Base-by-base conservation (phyloP, 805 yeast species). In the Scheffersomyces stipitis region DNA sequence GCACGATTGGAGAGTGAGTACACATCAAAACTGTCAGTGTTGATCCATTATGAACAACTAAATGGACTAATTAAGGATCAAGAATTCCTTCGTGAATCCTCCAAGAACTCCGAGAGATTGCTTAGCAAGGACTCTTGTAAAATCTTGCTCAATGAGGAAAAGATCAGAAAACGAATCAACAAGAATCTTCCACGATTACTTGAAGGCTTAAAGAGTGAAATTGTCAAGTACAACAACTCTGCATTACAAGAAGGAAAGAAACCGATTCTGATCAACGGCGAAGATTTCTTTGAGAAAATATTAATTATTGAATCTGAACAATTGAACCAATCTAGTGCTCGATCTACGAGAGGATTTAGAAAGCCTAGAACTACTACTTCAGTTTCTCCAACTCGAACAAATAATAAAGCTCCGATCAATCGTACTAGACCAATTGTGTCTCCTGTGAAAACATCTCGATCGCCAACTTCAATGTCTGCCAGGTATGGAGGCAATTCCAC, bases 111-210 rank as follows among this genome's bases (percentile, higher is more conserved):
- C 0, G 80, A 91, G 0, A 73, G 98, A 43, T 69, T 90, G 29
- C 59, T 84, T 31, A 78, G 83, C 44, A 78, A 86, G 51, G 81
- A 84, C 49, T 83, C 89, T 2, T 90, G 91, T 45, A 82, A 81
- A 42, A 82, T 90, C 16, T 64, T 91, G 40, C 69, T 85, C 39
- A 76, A 83, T 39, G 99, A 91, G 55, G 96, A 89, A 54, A 82
- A 74, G 51, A 67, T 80, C 27, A 67, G 97, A 37, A 83, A 83
- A 47, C 74, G 75, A 36, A 69, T 90, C 5, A 62, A 76, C n/a
- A 78, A 79, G 51, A 75, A 76, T 46, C 64, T 86, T 46, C 98
- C 98, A 0, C 66, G 69, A 26, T 68, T 84, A 0, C 61, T 86
- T 7, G 59, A 64, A 3, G 75, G 69, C 1, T 59, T 91, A 32